These are phyloP conservation scores for Suillus cothurnatus DNA, from an alignment of 768 basidiomycete genomes.

Conservation along the genomic window DNA sequence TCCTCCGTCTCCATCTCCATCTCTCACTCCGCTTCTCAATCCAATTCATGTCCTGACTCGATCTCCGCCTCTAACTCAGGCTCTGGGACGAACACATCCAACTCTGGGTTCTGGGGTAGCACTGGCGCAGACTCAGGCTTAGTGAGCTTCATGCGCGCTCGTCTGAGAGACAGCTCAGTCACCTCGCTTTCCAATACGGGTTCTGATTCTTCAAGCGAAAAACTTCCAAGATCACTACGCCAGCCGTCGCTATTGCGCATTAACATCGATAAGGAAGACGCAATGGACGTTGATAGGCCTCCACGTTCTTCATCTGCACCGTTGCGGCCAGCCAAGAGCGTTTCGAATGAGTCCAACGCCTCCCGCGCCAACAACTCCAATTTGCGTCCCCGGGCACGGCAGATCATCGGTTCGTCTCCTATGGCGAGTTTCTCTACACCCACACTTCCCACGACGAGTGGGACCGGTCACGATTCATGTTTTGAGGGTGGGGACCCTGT, in stretches of 20 bases:
- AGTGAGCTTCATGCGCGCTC: conserved; percentile 21
- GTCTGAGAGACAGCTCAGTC: conserved; percentile 28
- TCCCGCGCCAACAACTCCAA: background rate
- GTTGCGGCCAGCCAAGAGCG: conserved; percentile 10
- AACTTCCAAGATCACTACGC: conserved; percentile 10
- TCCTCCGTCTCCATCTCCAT: conserved; percentile 23
- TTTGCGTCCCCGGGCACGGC: conserved; percentile 4
- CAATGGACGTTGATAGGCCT: conserved; percentile 30
- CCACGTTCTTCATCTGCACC: conserved; percentile 23
- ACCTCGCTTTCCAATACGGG: conserved; percentile 31
- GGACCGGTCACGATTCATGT: background rate
- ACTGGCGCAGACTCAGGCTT: conserved; percentile 9
- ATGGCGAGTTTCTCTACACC: conserved; percentile 25
- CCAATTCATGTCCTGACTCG: conserved; percentile 24
- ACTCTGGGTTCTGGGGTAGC: conserved; percentile 26
- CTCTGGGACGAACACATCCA: conserved; percentile 21
- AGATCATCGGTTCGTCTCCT: conserved; percentile 18
- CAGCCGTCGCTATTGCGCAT: conserved; percentile 14
- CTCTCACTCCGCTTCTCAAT: conserved; percentile 13
- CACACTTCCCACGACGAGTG: conserved; percentile 9
- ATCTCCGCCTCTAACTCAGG: conserved; percentile 24
- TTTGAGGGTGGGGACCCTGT: conserved; percentile 12
- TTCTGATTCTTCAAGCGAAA: conserved; percentile 17
- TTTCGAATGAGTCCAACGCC: background rate
- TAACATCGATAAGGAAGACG: conserved; percentile 12